Base-by-base conservation (phyloP, 371 early-diverging fungal species). In the Amoeboaphelidium protococcarum region DNA sequence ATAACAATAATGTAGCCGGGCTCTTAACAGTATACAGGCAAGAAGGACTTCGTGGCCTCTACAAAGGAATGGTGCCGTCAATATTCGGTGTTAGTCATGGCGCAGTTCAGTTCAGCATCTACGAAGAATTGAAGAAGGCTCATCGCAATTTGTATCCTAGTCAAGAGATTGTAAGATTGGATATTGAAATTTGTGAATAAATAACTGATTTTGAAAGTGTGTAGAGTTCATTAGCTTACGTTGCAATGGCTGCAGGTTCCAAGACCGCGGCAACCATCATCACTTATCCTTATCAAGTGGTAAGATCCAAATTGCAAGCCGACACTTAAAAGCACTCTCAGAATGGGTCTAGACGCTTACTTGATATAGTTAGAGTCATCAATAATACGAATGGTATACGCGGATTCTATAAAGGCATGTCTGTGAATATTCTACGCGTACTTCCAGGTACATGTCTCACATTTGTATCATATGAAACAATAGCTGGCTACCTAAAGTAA, bases 321-420 rank as follows among this genome's bases (percentile, higher is more conserved):
- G 47, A 6, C 10, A 31, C 37, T 31, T 31, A 6, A 31, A 31
- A 31, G 10, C 16, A 16, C 10, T 31, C 37, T 31, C 6, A 16
- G 16, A 31, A 31, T 10, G 37, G 10, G 6, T 6, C 37, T 6
- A 31, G 37, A 10, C 37, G 16, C 37, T 10, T 16, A 16, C 16
- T 31, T 31, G 37, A 31, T 31, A 31, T 31, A 6, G 6, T 31
- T 16, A 25, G 26, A 31, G 23, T 50, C 25, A 46, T n/a, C n/a
- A n/a, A n/a, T 47, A 59, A 57, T 10, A 47, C 52, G 51, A 91
- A 92, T 55, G 84, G 89, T 1, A 43, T 80, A 4, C 41, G 62
- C 16, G 94, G 90, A 2, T 91, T 94, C 53, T 92, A 90, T 70
- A 88, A 89, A 61, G 96, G 96, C 0, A 63, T 92, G 50, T 85